Percentiles rank a stretch among this genome's conserved stretches.
Evolutionary conservation across 2,329 filamentous ascomycete species (phyloP).

Genomic region (Exophiala spinifera): DNA sequence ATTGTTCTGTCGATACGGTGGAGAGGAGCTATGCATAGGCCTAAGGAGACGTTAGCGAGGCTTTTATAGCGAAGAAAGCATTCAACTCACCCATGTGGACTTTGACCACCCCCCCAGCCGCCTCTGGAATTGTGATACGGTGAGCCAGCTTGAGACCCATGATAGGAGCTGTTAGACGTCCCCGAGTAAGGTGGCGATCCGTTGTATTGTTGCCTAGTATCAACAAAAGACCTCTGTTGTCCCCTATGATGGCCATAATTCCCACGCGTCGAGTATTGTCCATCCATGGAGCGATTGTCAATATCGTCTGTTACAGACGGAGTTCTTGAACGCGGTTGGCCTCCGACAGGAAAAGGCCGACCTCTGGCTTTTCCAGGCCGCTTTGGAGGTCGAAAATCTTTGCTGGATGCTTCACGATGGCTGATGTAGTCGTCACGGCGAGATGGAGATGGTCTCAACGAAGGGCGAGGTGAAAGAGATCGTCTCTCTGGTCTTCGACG

Average conservation of each 20-base stretch:
- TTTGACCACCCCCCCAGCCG: constrained; percentile 48
- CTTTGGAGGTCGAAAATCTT: constrained; percentile 10
- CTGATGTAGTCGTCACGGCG: constrained; percentile 13
- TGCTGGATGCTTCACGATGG: constrained; percentile 13
- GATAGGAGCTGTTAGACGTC: constrained; percentile 53
- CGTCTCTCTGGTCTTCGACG: constrained; percentile 32
- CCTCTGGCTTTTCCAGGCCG: constrained; percentile 4
- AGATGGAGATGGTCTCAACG: constrained; percentile 16
- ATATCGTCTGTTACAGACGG: constrained; percentile 33
- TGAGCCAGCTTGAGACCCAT: constrained; percentile 60
- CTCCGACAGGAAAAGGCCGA: constrained; percentile 2
- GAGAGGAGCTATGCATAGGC: constrained; percentile 57
- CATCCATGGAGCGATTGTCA: constrained; percentile 32
- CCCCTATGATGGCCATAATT: constrained; percentile 36
- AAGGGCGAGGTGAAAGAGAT: constrained; percentile 13
- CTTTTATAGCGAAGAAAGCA: constrained; percentile 7
- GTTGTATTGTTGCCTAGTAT: constrained; percentile 48
- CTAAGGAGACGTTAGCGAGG: constrained; percentile 33
- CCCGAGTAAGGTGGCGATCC: constrained; percentile 57
- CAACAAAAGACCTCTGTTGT: constrained; percentile 39
- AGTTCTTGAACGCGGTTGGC: constrained; percentile 14
- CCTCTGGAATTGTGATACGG: constrained; percentile 57
- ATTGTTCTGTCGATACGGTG: constrained; percentile 57
- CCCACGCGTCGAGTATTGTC: constrained; percentile 33
- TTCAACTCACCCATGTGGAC: constrained; percentile 49